Evolutionary conservation across 208 protist species (phyloP).

Genomic region (Trypanosoma lewisi): DNA sequence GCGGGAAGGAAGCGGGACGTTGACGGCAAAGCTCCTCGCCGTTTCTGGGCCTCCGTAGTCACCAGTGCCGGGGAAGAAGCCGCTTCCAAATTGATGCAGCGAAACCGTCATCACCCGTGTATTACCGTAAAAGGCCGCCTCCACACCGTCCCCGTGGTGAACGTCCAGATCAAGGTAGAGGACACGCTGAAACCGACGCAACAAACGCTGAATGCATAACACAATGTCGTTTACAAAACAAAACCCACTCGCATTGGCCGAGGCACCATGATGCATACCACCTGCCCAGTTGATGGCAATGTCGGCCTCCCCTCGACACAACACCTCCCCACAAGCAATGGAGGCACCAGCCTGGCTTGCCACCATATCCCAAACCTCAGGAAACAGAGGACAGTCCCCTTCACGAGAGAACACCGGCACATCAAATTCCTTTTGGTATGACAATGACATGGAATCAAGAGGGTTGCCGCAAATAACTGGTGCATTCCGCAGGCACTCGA

Average conservation of each 20-base stretch:
- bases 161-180: conserved; percentile 99
- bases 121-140: conserved; percentile 99
- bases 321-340: conserved; percentile 93
- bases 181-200: conserved; percentile 96
- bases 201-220: conserved; percentile 98
- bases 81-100: conserved; percentile 98
- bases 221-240: conserved; percentile 99
- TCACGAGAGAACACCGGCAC: conserved; percentile 53
- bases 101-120: conserved; percentile 99
- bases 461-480: conserved; percentile 70
- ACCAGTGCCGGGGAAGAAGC: conserved; percentile 98
- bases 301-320: conserved; percentile 90
- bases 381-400: conserved; percentile 82
- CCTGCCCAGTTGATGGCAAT: conserved; percentile 99
- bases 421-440: conserved; percentile 81
- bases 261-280: conserved; percentile 97
- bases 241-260: conserved; percentile 96
- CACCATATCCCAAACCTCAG: conserved; percentile 75
- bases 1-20: conserved; percentile 95
- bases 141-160: conserved; percentile 99
- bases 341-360: conserved; percentile 86
- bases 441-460: conserved; percentile 44
- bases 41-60: conserved; percentile 30
- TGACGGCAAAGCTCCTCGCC: conserved; percentile 77
- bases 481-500: conserved; percentile 64